phyloP scores from a whole-genome alignment of 176 grass and related monocot species.

The Carex littledalei region DNA sequence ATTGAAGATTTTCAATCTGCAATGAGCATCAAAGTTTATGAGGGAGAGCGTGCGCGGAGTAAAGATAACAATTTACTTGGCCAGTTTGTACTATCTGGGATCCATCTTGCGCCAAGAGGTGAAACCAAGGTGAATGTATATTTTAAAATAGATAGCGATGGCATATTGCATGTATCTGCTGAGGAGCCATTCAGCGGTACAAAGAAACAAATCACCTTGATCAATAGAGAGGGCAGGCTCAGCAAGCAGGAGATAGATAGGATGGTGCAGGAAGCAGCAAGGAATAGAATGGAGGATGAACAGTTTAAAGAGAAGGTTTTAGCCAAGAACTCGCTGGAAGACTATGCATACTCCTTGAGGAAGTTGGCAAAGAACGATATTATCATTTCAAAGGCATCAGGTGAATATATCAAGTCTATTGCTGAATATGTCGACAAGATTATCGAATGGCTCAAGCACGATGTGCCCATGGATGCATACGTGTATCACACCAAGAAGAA shows the following conservation, averaged over 20 bases:
- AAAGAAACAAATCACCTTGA: conserved; percentile 58
- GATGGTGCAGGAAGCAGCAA: conserved; percentile 79
- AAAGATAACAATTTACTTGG: conserved; percentile 30
- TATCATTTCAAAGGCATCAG: conserved; percentile 7
- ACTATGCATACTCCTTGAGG: conserved; percentile 76
- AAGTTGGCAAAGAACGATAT: conserved; percentile 67
- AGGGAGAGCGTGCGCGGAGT: conserved; percentile 20
- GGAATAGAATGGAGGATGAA: conserved; percentile 65
- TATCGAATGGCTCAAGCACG: conserved; percentile 56
- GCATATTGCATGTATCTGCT: conserved; percentile 28
- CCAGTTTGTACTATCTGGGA: background rate
- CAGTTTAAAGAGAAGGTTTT: conserved; percentile 76
- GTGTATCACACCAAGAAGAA: conserved; percentile 76
- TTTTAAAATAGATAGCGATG: conserved; percentile 23
- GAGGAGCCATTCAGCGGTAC: conserved; percentile 22
- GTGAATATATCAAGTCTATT: conserved; percentile 55
- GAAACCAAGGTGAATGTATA: background rate
- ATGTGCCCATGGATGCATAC: conserved; percentile 48
- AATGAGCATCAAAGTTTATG: conserved; percentile 10
- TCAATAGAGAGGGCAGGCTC: conserved; percentile 62
- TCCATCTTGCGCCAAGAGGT: background rate
- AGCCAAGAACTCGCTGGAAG: conserved; percentile 68
- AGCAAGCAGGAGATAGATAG: conserved; percentile 84
- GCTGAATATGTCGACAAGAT: conserved; percentile 50
- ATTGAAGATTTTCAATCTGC: conserved; percentile 4